Evolutionary conservation across 176 grass and related monocot species (phyloP), one percentile per base, ranked within the genome.

Genomic region (Dactylis glomerata): DNA sequence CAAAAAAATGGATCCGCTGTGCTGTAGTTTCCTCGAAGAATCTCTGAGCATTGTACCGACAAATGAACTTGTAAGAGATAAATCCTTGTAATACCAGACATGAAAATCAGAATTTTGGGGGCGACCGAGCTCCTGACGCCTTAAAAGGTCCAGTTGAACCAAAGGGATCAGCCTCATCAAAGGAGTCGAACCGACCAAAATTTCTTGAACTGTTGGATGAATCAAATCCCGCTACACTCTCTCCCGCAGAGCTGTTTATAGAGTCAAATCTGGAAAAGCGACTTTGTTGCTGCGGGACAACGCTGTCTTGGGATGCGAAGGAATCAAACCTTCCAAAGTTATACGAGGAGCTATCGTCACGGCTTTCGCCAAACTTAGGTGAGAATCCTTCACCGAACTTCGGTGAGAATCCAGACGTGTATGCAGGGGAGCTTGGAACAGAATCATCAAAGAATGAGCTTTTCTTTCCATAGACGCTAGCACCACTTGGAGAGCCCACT

Each of bases 361-460:
- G 93, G 9, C 70, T 77, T 75, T 79, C 90, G 69, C 86, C 87
- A 3, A 45, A 45, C 44, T 45, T 45, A 3, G 44, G n/a, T n/a
- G n/a, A n/a, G n/a, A n/a, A n/a, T n/a, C n/a, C n/a, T n/a, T n/a
- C n/a, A 10, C 41, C 41, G 24, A 94, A 98, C 44, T 91, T 93
- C 5, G 95, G 91, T 37, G 96, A 90, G 63, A 89, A 90, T 63
- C 92, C 87, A 74, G 92, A 86, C 61, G 84, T 93, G 80, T 95
- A 98, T 61, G 91, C 82, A 51, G 96, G 96, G 61, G 96, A 92
- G 72, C 93, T 96, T 45, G 96, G 96, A 71, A 99, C 96, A 23
- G 96, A 99, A 66, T 99, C 96, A 17, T 99, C 96, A 71, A 96
- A 99, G 83, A 99, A 99, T 80, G 93, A 68, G 82, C 83, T 92